Percentiles rank a stretch among this genome's conserved stretches.
phyloP scores from a whole-genome alignment of 2,329 filamentous ascomycete genomes.

The Colletotrichum plurivorum region DNA sequence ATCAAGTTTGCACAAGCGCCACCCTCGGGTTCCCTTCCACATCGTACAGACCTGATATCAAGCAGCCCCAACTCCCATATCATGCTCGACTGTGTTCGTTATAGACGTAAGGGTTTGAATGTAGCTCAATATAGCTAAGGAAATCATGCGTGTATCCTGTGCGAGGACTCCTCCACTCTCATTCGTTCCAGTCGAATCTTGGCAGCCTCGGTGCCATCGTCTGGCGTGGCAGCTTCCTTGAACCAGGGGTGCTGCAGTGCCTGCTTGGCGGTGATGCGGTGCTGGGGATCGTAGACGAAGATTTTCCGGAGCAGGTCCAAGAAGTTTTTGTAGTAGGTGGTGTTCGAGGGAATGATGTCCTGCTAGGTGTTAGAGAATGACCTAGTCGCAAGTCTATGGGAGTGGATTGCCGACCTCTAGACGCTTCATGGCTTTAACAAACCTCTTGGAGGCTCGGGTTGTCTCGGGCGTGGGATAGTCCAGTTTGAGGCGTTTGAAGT shows the following conservation, averaged over 20 bases:
- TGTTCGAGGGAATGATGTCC: constrained; percentile 76
- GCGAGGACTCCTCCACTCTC: constrained; percentile 58
- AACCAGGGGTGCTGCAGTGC: constrained; percentile 79
- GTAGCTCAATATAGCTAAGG: constrained; percentile 26
- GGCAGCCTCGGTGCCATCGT: constrained; percentile 78
- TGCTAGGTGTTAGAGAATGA: constrained; percentile 49
- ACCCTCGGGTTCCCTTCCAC: constrained; percentile 25
- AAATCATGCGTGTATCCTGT: constrained; percentile 37
- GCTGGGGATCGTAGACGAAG: constrained; percentile 76
- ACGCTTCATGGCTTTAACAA: constrained; percentile 81
- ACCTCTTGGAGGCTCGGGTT: constrained; percentile 74
- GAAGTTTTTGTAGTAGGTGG: constrained; percentile 72
- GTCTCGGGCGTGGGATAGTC: constrained; percentile 77
- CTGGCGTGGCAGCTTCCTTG: constrained; percentile 72
- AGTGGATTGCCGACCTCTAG: constrained; percentile 66
- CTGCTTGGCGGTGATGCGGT: constrained; percentile 77
- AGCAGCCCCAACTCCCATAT: constrained; percentile 41
- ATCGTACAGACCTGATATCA: constrained; percentile 41
- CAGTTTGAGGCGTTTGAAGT: constrained; percentile 76
- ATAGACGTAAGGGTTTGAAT: constrained; percentile 40
- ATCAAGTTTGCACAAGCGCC: constrained; percentile 40
- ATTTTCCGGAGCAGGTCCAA: constrained; percentile 76
- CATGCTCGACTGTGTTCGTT: constrained; percentile 41
- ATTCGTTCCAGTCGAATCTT: constrained; percentile 72
- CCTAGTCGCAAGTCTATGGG: not conserved